Evolutionary conservation across 192 early-diverging fungal species (phyloP), one percentile per base, ranked within the genome.

Genomic region (Ambispora gerdemannii): DNA sequence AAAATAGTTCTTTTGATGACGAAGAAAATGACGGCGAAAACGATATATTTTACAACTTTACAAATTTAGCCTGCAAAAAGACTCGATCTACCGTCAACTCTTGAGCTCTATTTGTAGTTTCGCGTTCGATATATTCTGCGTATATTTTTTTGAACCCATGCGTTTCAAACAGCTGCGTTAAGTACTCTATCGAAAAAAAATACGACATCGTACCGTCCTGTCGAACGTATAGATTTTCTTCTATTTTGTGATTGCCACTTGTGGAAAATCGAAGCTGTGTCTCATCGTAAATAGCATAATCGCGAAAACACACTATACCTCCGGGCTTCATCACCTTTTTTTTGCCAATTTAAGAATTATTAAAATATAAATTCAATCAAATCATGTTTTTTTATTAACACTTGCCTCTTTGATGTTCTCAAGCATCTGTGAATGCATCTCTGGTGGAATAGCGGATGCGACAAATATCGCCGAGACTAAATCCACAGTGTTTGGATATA

Each of bases 221-320:
- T 27, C 98, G 90, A 38, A 95, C 91, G 80, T 99, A 99, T 47
- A 98, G 82, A 76, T 97, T 96, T 30, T 92, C 90, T 27, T 95
- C 89, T 7, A 99, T 79, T 74, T 91, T 88, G 33, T 93, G 88
- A 43, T 90, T 91, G 59, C 93, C 93, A 34, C 76, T 63, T 8
- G 70, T 76, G 13, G 83, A 83, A 76, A 99, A 95, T 72, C 93
- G 89, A 72, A 99, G 81, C 75, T 99, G 96, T 8, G 98, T 92
- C 65, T 94, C 87, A 75, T 99, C 98, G 76, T 96, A 97, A 4
- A 95, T 73, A 3, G 91, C 98, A 76, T 99, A 98, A 78, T 99
- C 97, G 50, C 98, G 81, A 78, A 99, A 95, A 50, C 97, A 78
- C 0, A 98, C 75, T n/a, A 87, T 77, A 2, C 95, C 95, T 32